Percentiles rank a stretch among this genome's conserved stretches.
phyloP scores from a whole-genome alignment of 495 filamentous ascomycete species.

The Evernia prunastri region DNA sequence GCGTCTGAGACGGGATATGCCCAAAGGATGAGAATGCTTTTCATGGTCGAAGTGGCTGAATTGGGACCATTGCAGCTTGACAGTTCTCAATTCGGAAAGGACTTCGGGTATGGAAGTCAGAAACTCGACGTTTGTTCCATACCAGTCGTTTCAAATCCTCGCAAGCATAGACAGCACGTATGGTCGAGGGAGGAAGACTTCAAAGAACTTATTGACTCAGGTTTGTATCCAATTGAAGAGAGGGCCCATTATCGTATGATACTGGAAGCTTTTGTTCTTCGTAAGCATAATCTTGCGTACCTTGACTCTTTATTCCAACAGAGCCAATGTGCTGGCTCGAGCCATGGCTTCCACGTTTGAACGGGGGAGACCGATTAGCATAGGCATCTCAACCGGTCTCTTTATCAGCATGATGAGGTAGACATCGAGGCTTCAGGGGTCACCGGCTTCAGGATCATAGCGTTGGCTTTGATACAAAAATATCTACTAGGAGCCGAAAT shows the following conservation, averaged over 20 bases:
- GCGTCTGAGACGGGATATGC: not conserved
- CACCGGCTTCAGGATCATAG: not conserved
- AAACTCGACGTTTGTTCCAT: not conserved
- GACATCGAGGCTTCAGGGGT: not conserved
- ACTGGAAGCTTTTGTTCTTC: slow-evolving; percentile 8
- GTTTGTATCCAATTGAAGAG: slow-evolving; percentile 5
- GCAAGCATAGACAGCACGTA: not conserved
- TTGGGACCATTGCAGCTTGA: not conserved
- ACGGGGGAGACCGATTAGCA: not conserved
- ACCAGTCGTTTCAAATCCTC: not conserved
- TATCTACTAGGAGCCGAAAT: not conserved
- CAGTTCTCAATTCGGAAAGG: not conserved
- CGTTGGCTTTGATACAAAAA: not conserved
- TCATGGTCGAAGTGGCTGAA: slow-evolving; percentile 11
- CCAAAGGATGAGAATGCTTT: slow-evolving; percentile 12
- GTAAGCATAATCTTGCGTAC: not conserved
- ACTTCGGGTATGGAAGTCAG: not conserved
- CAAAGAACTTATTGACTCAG: slow-evolving; percentile 2
- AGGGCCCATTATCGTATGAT: slow-evolving; percentile 5
- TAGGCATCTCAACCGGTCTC: not conserved
- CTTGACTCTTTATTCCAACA: not conserved
- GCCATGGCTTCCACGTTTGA: not conserved
- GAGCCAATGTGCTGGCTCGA: not conserved
- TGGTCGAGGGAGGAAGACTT: slow-evolving; percentile 10
- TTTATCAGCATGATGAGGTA: not conserved